Evolutionary conservation across 1,284 basidiomycete species (phyloP).

Genomic region (Pholiota adiposa): DNA sequence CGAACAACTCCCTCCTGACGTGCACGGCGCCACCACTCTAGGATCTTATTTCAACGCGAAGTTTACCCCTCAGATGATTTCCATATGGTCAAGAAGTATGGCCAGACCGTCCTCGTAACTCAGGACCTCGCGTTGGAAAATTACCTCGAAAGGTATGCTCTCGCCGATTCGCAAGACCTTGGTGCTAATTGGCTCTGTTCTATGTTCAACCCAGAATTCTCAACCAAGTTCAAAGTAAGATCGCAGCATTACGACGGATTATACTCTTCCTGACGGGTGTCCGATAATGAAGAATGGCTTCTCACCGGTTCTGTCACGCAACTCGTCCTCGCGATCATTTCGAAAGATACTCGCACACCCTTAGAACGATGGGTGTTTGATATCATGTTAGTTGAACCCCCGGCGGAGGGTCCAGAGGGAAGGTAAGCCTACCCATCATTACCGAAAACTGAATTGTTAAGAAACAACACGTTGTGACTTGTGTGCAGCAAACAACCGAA

Average conservation of each 20-base stretch:
- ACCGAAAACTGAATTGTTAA: conserved; percentile 8
- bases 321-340: conserved; percentile 94
- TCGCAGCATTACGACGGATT: conserved; percentile 6
- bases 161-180: conserved; percentile 14
- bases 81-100: conserved; percentile 99
- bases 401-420: conserved; percentile 49
- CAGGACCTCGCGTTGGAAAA: conserved; percentile 92
- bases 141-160: conserved; percentile 78
- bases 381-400: conserved; percentile 77
- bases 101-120: conserved; percentile 93
- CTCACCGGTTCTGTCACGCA: conserved; percentile 89
- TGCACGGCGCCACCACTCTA: conserved; percentile 37
- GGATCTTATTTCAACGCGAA: conserved; percentile 95
- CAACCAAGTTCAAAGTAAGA: conserved; percentile 86
- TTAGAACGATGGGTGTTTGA: conserved; percentile 99
- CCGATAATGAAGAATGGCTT: conserved; percentile 77
- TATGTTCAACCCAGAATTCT: conserved; percentile 65
- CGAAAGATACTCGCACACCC: conserved; percentile 89
- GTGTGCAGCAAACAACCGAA: conserved; percentile 54
- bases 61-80: conserved; percentile 99
- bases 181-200: conserved; percentile 10
- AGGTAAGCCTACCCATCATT: conserved; percentile 15
- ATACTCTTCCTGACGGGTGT: conserved; percentile 5
- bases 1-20: conserved; percentile 13
- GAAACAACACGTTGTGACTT: neutral